Evolutionary conservation across 148 eudicot genomes (phyloP).

Genomic region (Rhododendron ovatum): DNA sequence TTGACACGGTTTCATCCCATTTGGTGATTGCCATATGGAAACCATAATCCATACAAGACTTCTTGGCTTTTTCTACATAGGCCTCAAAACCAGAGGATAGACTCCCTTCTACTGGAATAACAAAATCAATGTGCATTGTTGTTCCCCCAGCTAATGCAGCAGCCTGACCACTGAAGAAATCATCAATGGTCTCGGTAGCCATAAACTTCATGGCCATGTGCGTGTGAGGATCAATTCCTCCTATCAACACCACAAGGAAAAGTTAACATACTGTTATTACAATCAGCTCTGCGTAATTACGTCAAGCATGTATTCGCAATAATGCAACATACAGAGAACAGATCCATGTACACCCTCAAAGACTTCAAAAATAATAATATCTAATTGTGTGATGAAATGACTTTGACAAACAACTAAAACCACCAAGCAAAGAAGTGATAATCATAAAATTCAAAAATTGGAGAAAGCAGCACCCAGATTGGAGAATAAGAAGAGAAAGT

Average conservation of each 20-base stretch:
- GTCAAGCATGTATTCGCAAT: neutral
- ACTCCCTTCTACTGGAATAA: conserved; percentile 82
- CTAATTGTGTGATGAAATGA: neutral
- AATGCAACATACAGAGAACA: neutral
- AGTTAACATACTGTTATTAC: neutral
- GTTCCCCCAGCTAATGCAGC: conserved; percentile 99
- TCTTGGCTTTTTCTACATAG: conserved; percentile 59
- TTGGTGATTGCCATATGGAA: conserved; percentile 97
- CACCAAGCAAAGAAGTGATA: neutral
- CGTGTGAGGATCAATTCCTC: conserved; percentile 98
- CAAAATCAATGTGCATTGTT: conserved; percentile 98
- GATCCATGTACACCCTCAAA: neutral
- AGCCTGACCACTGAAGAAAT: conserved; percentile 92
- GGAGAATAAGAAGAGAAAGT: neutral
- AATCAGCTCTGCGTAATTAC: neutral
- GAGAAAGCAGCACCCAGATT: neutral
- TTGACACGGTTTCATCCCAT: conserved; percentile 82
- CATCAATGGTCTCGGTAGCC: conserved; percentile 87
- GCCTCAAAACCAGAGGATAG: conserved; percentile 68
- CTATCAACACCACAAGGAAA: conserved; percentile 33
- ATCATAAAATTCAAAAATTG: neutral
- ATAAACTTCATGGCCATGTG: conserved; percentile 87
- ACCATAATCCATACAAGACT: conserved; percentile 92
- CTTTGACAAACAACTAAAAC: neutral
- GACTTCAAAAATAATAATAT: neutral